Conservation (phyloP, 2,329 filamentous ascomycete species). For the Verticillium longisporum region DNA sequence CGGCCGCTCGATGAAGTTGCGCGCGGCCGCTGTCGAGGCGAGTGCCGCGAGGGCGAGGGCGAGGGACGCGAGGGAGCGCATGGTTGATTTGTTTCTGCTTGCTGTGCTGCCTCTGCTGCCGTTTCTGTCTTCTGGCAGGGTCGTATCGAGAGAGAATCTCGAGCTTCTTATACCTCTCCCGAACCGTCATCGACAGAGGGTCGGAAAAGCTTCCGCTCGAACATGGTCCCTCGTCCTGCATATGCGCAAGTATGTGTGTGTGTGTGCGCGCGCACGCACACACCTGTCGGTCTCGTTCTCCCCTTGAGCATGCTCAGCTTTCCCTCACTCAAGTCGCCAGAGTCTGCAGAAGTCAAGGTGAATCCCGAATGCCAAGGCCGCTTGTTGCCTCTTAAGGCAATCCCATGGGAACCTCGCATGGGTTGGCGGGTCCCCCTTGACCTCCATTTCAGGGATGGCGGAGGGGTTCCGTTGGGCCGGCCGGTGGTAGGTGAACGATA, state of each 20-base stretch:
- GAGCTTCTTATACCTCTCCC: neutral
- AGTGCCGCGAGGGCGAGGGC: constrained; percentile 8
- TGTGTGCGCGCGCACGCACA: too few species aligned
- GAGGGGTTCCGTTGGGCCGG: neutral
- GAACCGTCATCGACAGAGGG: neutral
- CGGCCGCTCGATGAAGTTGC: constrained; percentile 5
- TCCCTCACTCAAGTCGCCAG: too few species aligned
- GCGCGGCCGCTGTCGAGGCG: constrained; percentile 4
- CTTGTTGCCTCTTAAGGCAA: neutral
- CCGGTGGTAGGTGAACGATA: neutral
- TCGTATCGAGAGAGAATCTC: neutral
- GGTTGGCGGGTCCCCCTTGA: neutral
- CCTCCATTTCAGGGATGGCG: neutral
- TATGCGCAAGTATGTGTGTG: too few species aligned
- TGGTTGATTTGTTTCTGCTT: neutral
- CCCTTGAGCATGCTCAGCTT: too few species aligned
- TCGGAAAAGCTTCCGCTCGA: too few species aligned
- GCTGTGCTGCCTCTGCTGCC: neutral
- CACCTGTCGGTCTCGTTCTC: too few species aligned
- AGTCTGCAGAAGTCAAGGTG: neutral
- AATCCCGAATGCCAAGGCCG: neutral
- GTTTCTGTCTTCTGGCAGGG: neutral
- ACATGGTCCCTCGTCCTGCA: too few species aligned
- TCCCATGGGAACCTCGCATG: neutral
- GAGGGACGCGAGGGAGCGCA: constrained; percentile 7